Evolutionary conservation across 129 eudicot genomes (phyloP), one percentile per base, ranked within the genome.

Genomic region (Flaveria robusta): DNA sequence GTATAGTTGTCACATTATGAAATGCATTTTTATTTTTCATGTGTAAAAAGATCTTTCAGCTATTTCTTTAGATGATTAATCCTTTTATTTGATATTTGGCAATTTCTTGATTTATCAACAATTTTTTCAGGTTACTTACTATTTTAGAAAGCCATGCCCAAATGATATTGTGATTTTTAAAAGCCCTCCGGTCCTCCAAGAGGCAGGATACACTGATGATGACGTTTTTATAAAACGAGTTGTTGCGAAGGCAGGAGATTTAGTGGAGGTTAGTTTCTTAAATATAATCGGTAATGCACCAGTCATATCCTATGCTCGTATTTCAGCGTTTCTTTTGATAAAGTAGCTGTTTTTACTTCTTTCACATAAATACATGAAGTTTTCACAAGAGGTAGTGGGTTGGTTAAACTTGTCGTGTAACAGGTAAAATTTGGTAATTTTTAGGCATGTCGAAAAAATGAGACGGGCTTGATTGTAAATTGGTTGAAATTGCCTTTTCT

Each of bases 161-260:
- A 94, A 91, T 42, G 98, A 94, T 79, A 83, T 94, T 26, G 96
- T 94, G 49, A 94, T 94, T 19, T 94, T 94, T 74, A 94, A 91
- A 77, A 91, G 96, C 83, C 98, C 98, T 62, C 98, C 98, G 6
- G 97, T 89, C 39, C 92, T 94, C 37, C 98, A 94, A 81, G 91
- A 94, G 76, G 97, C 78, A 15, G 98, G 98, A 65, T 94, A 91
- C 81, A 94, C 97, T 3, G 98, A 94, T 68, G 96, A 94, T 50
- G 98, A 94, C 77, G 98, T 94, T 9, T 94, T 94, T 58, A 94
- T 94, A 22, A 94, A 94, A 81, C 82, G 98, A 65, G 67, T 94
- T 50, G 93, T 94, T 69, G 98, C 98, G 39, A 94, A 89, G 77
- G 97, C 79, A 52, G 98, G 98, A 60, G 98, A 94, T 77, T 46